Evolutionary conservation across 805 yeast genomes (phyloP).

Genomic region (Wickerhamomyces alni): DNA sequence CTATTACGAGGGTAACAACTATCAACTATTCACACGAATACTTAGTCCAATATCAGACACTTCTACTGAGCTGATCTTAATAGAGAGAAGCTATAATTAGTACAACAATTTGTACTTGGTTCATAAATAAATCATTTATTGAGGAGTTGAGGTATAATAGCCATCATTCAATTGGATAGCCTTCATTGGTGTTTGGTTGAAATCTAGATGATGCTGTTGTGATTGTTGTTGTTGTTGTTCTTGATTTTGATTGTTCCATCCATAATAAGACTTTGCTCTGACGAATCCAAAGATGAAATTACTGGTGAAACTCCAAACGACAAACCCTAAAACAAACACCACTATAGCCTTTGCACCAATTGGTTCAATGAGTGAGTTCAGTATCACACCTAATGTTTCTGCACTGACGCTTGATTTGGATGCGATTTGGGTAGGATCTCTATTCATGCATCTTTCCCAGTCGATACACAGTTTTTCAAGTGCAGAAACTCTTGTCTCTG

Average conservation of each 20-base stretch:
- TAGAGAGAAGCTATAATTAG: no score
- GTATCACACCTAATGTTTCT: slow-evolving; percentile 52
- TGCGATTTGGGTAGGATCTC: slow-evolving; percentile 35
- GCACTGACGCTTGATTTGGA: slow-evolving; percentile 57
- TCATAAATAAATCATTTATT: no score
- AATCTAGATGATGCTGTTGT: slow-evolving; percentile 1
- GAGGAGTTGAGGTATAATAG: neutral
- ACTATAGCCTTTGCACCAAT: slow-evolving; percentile 54
- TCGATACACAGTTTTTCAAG: slow-evolving; percentile 47
- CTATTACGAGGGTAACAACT: no score
- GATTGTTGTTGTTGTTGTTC: slow-evolving; percentile 4
- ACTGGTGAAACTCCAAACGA: slow-evolving; percentile 47
- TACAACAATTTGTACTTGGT: no score
- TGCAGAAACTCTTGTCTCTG: slow-evolving; percentile 51
- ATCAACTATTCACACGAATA: no score
- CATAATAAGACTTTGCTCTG: slow-evolving; percentile 42
- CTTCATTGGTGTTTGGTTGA: neutral
- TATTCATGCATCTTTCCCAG: slow-evolving; percentile 65
- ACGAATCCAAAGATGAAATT: slow-evolving; percentile 65
- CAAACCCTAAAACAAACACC: slow-evolving; percentile 32
- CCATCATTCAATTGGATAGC: neutral
- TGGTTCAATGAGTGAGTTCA: slow-evolving; percentile 63
- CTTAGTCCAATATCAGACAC: no score
- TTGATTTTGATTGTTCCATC: slow-evolving; percentile 18
- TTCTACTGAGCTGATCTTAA: no score